These are phyloP conservation scores for Solanum sitiens DNA, from an alignment of 257 asterid genomes.

Conservation along the genomic window DNA sequence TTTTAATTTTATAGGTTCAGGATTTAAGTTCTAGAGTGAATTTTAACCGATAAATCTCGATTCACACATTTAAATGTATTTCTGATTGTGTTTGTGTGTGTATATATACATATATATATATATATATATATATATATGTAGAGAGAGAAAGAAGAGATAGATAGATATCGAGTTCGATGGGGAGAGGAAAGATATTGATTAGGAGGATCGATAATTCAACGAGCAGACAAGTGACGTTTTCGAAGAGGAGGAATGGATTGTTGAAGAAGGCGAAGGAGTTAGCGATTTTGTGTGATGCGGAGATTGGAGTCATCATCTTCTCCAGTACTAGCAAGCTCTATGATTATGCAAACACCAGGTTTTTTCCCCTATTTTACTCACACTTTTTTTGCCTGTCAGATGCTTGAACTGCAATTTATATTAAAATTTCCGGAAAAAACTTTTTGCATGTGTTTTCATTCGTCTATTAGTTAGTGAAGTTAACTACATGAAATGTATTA, in stretches of 20 bases:
- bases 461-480: background rate
- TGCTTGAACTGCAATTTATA: background rate
- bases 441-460: background rate
- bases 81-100: too few species aligned
- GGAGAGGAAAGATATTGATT: constrained; percentile 2
- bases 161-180: background rate
- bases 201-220: background rate
- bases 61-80: background rate
- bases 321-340: constrained; percentile 3
- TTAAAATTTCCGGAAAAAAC: background rate
- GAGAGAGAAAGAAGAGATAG: background rate
- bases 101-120: too few species aligned
- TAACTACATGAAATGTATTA: background rate
- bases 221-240: constrained; percentile 3
- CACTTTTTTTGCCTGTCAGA: background rate
- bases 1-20: background rate
- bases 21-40: background rate
- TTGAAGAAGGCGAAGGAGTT: background rate
- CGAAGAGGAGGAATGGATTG: background rate
- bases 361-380: background rate
- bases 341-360: constrained; percentile 3
- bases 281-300: background rate
- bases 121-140: background rate
- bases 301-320: constrained; percentile 2
- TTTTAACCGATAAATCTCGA: background rate